phyloP scores from a whole-genome alignment of 495 filamentous ascomycete genomes.

The Viridothelium virens region DNA sequence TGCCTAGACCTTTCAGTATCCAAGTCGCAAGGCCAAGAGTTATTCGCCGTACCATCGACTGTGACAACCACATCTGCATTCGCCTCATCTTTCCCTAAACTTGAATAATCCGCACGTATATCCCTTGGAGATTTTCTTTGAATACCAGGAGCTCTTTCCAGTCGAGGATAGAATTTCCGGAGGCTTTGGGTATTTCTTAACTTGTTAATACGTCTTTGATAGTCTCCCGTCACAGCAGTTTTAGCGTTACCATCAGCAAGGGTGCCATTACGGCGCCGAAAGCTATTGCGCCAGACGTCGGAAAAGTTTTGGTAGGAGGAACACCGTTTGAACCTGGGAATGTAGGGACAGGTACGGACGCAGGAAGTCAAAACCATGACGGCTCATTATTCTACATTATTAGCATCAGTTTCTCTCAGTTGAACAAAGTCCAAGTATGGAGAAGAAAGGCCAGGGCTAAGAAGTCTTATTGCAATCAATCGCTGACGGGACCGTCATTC shows the following conservation, averaged over 20 bases:
- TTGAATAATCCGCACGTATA: constrained; percentile 17
- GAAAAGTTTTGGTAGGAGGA: constrained; percentile 18
- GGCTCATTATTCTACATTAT: constrained; percentile 22
- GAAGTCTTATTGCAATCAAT: too few species aligned
- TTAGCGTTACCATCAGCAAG: neutral
- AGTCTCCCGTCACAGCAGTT: constrained; percentile 18
- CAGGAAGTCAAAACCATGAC: constrained; percentile 43
- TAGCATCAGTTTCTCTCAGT: neutral
- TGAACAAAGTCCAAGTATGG: neutral
- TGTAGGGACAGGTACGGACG: constrained; percentile 39
- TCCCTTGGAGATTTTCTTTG: constrained; percentile 14
- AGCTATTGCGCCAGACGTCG: neutral
- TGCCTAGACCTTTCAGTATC: constrained; percentile 45
- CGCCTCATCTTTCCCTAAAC: constrained; percentile 14
- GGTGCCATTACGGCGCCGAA: neutral
- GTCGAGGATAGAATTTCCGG: constrained; percentile 45
- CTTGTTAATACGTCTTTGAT: constrained; percentile 45
- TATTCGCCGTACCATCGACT: constrained; percentile 14
- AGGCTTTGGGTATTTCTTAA: constrained; percentile 40
- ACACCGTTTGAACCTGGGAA: constrained; percentile 15
- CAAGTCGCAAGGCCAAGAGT: constrained; percentile 18
- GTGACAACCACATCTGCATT: constrained; percentile 16
- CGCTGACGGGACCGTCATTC: too few species aligned
- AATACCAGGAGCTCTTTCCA: constrained; percentile 22
- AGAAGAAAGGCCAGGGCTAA: neutral